A percentile compares a stretch with the other conserved stretches of the same genome.
Conservation (phyloP, 2,329 filamentous ascomycete genomes). For the Hansfordia pulvinata region DNA sequence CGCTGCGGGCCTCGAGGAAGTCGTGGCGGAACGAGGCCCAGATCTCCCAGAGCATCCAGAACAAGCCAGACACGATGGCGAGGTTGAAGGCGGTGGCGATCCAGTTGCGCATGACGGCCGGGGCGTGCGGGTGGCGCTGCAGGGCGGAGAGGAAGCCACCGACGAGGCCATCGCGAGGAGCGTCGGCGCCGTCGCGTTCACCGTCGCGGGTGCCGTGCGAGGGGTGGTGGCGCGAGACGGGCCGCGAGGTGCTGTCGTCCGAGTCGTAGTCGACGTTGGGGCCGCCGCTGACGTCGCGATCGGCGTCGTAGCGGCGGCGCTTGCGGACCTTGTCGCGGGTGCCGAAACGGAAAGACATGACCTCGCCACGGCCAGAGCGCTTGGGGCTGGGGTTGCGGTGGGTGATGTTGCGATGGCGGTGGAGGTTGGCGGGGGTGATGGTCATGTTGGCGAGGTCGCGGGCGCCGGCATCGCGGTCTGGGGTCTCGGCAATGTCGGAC, state of each 20-base stretch:
- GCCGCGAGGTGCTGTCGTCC: conserved; percentile 29
- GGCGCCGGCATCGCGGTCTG: conserved; percentile 30
- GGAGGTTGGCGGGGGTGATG: conserved; percentile 33
- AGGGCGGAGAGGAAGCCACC: conserved; percentile 32
- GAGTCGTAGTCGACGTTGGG: conserved; percentile 36
- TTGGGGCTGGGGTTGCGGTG: conserved; percentile 23
- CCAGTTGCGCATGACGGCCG: conserved; percentile 45
- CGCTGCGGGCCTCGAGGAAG: conserved; percentile 57
- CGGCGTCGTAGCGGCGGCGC: conserved; percentile 35
- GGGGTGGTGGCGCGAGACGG: too few species aligned
- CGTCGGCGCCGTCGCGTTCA: too few species aligned
- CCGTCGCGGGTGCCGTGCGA: too few species aligned
- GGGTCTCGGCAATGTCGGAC: conserved; percentile 39
- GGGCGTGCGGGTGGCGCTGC: conserved; percentile 43
- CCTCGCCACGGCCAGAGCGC: conserved; percentile 50
- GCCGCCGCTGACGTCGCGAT: conserved; percentile 37
- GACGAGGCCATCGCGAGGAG: conserved; percentile 21
- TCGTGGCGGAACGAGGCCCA: conserved; percentile 63
- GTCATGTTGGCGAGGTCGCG: conserved; percentile 27
- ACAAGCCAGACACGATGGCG: conserved; percentile 37
- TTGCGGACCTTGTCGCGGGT: conserved; percentile 34
- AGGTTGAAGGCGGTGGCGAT: conserved; percentile 50
- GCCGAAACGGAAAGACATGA: conserved; percentile 28
- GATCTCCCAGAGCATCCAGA: conserved; percentile 19
- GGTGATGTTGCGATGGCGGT: conserved; percentile 24